Evolutionary conservation across 2,329 filamentous ascomycete species (phyloP), one percentile per base, ranked within the genome.

Genomic region (Aspergillus fumigatus): DNA sequence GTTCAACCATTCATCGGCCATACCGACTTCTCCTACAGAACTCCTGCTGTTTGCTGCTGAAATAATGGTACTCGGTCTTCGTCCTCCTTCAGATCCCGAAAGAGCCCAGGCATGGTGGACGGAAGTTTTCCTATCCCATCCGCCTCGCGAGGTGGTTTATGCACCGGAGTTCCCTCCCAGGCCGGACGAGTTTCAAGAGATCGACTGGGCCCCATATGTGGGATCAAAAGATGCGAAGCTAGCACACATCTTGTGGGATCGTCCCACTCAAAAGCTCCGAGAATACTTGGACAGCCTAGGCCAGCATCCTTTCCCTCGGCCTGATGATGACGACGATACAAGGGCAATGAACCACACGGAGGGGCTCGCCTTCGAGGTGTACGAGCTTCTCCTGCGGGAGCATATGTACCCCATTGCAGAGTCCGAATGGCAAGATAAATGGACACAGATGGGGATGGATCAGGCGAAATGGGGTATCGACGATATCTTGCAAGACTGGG

Each of bases 301-400:
- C 49, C 29, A 26, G 47, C 47, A 23, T 19, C 29, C 19, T 25
- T 51, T 62, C 53, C 43, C 23, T 47, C 21, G 47, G 11, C 27
- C 56, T 51, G 23, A 45, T 19, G 25, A 49, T 17, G n/a, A 40
- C 9, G 43, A 27, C 10, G 43, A 60, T 35, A 4, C 25, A 53
- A 23, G 56, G 14, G 21, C 51, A 11, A 19, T 14, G 35, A 35
- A 48, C 1, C 48, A 60, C n/a, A 55, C 57, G 17, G 59, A 69
- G 48, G 63, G 58, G 19, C 59, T 73, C 7, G 67, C 60, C 17
- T 49, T 57, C 26, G 70, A 71, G 50, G 67, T 74, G 8, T 73
- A 74, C 48, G 67, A 73, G 45, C 63, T 67, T 56, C 27, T 73
- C 50, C 65, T 69, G 57, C 52, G 48, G 17, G 55, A 63, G 17